These are phyloP conservation scores for Colletotrichum somersetense DNA, from an alignment of 2,329 filamentous ascomycete genomes.

Conservation along the genomic window DNA sequence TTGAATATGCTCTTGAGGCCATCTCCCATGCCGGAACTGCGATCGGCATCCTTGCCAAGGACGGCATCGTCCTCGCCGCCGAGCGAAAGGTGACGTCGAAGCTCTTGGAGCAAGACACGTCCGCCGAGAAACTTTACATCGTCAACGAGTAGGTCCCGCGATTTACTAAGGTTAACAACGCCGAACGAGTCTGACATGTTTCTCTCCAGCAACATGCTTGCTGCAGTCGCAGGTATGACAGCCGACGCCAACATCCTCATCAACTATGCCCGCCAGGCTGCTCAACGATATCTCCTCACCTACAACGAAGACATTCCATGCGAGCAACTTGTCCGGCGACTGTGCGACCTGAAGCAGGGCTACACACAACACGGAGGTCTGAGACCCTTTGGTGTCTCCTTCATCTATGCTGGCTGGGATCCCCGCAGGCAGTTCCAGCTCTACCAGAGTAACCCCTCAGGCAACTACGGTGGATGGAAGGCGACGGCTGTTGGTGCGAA, in stretches of 20 bases:
- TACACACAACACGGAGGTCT: conserved; percentile 99
- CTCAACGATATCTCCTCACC: conserved; percentile 96
- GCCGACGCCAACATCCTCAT: conserved; percentile 99
- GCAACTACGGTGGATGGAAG: conserved; percentile 99
- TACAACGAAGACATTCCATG: conserved; percentile 99
- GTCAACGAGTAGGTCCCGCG: conserved; percentile 82
- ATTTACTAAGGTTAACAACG: conserved; percentile 47
- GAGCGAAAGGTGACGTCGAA: conserved; percentile 99
- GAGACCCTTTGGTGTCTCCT: conserved; percentile 96
- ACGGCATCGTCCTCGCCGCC: conserved; percentile 97
- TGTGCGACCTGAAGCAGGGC: conserved; percentile 98
- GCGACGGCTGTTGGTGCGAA: conserved; percentile 98
- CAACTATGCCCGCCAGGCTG: conserved; percentile 98
- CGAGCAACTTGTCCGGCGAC: conserved; percentile 94
- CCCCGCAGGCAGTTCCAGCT: conserved; percentile 97
- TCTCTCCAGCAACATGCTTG: conserved; percentile 95
- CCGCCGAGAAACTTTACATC: conserved; percentile 99
- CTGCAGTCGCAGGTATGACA: conserved; percentile 98
- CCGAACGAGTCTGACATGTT: not conserved
- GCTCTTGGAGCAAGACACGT: conserved; percentile 98
- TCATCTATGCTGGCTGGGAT: conserved; percentile 99
- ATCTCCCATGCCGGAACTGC: conserved; percentile 98
- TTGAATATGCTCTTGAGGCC: conserved; percentile 98
- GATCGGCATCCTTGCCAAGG: conserved; percentile 94
- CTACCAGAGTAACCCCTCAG: conserved; percentile 98